Base-by-base conservation (phyloP, 768 basidiomycete genomes). In the Leccinum ochraceum region DNA sequence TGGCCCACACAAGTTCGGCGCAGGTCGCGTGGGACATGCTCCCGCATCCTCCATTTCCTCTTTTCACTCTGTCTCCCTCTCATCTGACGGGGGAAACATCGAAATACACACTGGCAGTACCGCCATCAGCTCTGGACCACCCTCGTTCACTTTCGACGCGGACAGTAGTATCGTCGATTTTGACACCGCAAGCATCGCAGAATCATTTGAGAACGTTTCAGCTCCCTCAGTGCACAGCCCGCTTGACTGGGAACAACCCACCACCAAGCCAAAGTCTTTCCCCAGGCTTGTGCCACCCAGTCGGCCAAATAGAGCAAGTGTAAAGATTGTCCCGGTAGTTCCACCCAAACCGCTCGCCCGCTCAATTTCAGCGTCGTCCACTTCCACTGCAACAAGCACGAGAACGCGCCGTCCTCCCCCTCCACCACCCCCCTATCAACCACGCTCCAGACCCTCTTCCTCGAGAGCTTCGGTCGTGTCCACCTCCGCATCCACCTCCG, bases 11-110 rank as follows among this genome's bases (percentile, higher is more conserved):
- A 70, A 72, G 20, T 79, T 75, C 55, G 71, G 77, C 16, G 66
- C 68, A 46, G 65, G 63, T 60, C 71, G 69, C 46, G 61, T 73
- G 17, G 77, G 79, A 46, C 89, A 92, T 69, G 81, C 77, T 5
- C 81, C 83, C 5, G 82, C 81, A 3, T 89, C 89, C 1, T 92
- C 90, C 53, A 82, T 90, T 42, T 92, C 90, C 3, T 92, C 90
- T 30, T 91, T 93, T 62, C 89, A 91, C 66, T 91, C 90, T 3
- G 88, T 92, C 26, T 92, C 90, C 2, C 80, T 92, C 17, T 92
- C 90, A 1, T 88, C 87, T 7, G 86, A 87, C 62, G 71, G 77
- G 75, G 76, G 72, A 42, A 72, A 66, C 4, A 59, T 67, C 36
- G 74, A 74, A 42, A 53, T 30, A 0, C 63, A 54, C 14, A 34